Evolutionary conservation across 108 stramenopile species (phyloP).

Genomic region (Stephanodiscus minutulus): DNA sequence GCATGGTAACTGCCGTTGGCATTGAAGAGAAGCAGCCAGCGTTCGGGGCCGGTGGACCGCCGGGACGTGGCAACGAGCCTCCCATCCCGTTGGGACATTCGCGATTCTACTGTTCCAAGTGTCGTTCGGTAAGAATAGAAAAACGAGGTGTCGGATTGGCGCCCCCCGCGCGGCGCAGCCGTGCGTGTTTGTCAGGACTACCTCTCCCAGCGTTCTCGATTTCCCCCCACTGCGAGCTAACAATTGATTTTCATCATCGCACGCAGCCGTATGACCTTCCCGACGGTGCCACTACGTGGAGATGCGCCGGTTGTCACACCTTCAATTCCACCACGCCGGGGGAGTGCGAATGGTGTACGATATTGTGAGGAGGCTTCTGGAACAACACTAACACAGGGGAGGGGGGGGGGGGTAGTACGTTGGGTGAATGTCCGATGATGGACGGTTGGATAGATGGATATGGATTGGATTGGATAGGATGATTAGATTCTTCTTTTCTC

Average conservation of each 20-base stretch:
- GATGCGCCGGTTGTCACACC: conserved; percentile 69
- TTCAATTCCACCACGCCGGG: conserved; percentile 77
- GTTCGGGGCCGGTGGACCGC: conserved; percentile 8
- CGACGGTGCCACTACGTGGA: conserved; percentile 73
- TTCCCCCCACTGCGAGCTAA: not conserved
- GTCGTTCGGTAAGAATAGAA: conserved; percentile 63
- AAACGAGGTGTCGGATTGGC: no score
- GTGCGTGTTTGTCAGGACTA: no score
- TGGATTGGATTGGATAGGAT: no score
- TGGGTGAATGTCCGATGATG: no score
- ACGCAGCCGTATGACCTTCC: conserved; percentile 80
- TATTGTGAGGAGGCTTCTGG: conserved; percentile 44
- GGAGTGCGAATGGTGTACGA: conserved; percentile 75
- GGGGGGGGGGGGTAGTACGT: no score
- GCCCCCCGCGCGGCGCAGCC: no score
- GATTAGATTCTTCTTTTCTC: no score
- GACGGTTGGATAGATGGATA: no score
- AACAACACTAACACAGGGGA: no score
- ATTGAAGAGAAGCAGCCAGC: conserved; percentile 23
- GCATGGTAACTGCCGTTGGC: conserved; percentile 31
- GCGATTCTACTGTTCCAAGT: conserved; percentile 79
- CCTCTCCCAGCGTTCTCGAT: no score
- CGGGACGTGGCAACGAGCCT: conserved; percentile 37
- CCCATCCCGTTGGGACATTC: conserved; percentile 72
- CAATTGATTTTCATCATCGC: not conserved